Conservation (phyloP, 2,329 filamentous ascomycete species). For the Epichloe bromicola region DNA sequence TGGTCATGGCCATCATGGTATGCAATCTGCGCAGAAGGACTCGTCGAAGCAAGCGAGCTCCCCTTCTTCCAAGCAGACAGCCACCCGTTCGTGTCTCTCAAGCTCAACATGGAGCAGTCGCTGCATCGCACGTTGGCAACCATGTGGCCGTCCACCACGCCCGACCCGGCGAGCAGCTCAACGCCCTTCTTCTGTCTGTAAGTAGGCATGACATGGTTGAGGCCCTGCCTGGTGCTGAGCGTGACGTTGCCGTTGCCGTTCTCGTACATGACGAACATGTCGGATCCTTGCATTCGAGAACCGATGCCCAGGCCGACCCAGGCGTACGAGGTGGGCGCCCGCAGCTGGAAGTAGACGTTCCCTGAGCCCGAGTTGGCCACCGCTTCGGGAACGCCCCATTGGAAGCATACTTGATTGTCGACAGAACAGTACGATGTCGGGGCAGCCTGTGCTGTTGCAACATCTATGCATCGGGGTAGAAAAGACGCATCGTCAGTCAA, state of each 20-base stretch:
- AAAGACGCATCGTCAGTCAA: neutral
- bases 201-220: conserved; percentile 33
- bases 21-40: conserved; percentile 24
- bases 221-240: conserved; percentile 41
- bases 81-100: conserved; percentile 32
- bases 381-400: conserved; percentile 38
- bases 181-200: conserved; percentile 31
- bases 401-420: conserved; percentile 34
- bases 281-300: conserved; percentile 37
- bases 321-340: conserved; percentile 35
- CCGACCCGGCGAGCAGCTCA: conserved; percentile 45
- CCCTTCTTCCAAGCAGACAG: conserved; percentile 43
- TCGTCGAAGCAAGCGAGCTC: conserved; percentile 29
- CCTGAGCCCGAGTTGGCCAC: conserved; percentile 35
- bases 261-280: conserved; percentile 51
- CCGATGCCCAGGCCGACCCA: conserved; percentile 51
- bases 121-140: conserved; percentile 45
- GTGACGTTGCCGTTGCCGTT: conserved; percentile 47
- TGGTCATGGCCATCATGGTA: conserved; percentile 31
- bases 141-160: conserved; percentile 38
- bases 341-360: conserved; percentile 48
- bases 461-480: conserved; percentile 8
- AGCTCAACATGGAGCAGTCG: conserved; percentile 35
- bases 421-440: conserved; percentile 28
- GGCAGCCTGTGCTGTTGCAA: conserved; percentile 11